Percentiles rank a stretch among this genome's conserved stretches.
Evolutionary conservation across 225 moss, liverwort and hornwort species (phyloP).

Genomic region (Asterella californica): DNA sequence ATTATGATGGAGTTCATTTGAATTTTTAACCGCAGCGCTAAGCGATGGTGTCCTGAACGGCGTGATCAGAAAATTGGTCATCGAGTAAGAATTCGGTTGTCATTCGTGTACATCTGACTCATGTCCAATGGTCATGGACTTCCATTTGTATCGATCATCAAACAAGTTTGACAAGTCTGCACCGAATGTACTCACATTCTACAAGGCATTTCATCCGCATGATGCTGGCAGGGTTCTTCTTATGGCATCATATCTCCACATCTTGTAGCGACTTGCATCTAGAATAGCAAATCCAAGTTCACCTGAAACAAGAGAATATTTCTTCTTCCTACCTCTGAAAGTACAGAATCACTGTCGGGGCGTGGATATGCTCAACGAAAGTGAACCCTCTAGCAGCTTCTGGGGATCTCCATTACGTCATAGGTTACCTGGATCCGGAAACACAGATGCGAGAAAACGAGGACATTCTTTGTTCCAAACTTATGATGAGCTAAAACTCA

Average conservation of each 20-base stretch:
- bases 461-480: not conserved
- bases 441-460: not conserved
- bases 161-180: not conserved
- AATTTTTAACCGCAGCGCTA: conserved; percentile 68
- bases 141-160: not conserved
- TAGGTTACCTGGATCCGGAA: not conserved
- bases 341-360: no score
- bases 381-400: not conserved
- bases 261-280: no score
- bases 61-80: conserved; percentile 56
- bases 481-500: not conserved
- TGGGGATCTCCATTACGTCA: not conserved
- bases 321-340: no score
- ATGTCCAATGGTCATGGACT: not conserved
- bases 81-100: conserved; percentile 29
- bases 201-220: no score
- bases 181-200: no score
- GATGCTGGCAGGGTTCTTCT: not conserved
- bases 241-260: not conserved
- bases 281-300: no score
- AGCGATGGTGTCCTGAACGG: conserved; percentile 65
- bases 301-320: no score
- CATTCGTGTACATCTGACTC: not conserved
- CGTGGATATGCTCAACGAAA: not conserved
- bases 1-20: conserved; percentile 4